A percentile compares a stretch with the other conserved stretches of the same genome.
Evolutionary conservation across 1,284 basidiomycete genomes (phyloP).

Genomic region (Tilletia walkeri): DNA sequence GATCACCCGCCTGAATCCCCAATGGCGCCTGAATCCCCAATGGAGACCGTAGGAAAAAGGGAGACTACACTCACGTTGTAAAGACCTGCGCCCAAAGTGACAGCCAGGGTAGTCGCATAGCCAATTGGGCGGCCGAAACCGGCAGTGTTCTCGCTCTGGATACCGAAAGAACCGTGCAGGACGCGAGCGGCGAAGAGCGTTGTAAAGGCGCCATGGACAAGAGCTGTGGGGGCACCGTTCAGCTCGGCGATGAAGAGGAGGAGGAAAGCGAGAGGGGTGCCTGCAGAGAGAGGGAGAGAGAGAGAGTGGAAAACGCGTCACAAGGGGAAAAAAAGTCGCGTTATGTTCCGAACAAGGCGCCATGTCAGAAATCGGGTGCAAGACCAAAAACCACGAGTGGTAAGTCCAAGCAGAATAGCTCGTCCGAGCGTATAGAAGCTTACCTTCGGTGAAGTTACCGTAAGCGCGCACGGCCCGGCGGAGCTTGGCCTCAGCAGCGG

Average conservation of each 20-base stretch:
- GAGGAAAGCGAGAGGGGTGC: conserved; percentile 49
- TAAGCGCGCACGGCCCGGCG: conserved; percentile 47
- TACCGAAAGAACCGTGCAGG: conserved; percentile 40
- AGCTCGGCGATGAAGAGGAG: conserved; percentile 56
- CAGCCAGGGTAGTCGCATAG: conserved; percentile 34
- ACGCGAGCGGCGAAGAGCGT: conserved; percentile 49
- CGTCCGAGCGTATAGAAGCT: neutral
- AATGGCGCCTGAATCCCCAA: too few relatives aligned
- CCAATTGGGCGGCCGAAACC: conserved; percentile 38
- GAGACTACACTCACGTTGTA: conserved; percentile 47
- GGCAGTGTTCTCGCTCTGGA: conserved; percentile 27
- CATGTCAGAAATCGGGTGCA: neutral
- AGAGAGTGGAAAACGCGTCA: neutral
- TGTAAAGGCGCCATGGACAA: conserved; percentile 52
- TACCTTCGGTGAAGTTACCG: conserved; percentile 48
- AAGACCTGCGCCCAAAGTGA: conserved; percentile 43
- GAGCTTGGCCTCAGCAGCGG: conserved; percentile 37
- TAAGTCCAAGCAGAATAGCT: too few relatives aligned
- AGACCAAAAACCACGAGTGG: too few relatives aligned
- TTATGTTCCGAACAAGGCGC: neutral
- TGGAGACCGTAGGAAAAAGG: too few relatives aligned
- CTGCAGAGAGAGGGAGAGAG: neutral
- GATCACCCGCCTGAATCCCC: too few relatives aligned
- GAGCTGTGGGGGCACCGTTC: conserved; percentile 54
- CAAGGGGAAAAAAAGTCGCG: neutral